Percentiles rank a stretch among this genome's conserved stretches.
These are phyloP conservation scores for Malassezia caprae DNA, from an alignment of 1,284 basidiomycete genomes.

Conservation along the genomic window DNA sequence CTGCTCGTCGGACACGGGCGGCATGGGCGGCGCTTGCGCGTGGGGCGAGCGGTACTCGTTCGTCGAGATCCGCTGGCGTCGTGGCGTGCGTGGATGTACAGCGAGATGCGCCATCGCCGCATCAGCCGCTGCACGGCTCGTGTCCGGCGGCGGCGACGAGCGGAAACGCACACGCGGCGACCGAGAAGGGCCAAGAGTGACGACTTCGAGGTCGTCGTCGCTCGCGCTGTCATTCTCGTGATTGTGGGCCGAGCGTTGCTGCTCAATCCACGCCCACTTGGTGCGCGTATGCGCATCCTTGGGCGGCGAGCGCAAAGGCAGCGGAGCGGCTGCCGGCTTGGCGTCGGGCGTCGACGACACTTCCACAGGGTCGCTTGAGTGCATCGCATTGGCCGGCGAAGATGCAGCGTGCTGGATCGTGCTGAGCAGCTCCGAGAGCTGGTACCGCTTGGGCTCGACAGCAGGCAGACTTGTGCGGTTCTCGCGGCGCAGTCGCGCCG, in stretches of 20 bases:
- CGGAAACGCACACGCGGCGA: conserved; percentile 1
- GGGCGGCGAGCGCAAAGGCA: background rate
- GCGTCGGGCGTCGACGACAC: conserved; percentile 12
- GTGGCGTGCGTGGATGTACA: conserved; percentile 11
- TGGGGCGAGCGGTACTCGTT: conserved; percentile 17
- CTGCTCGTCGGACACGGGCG: conserved; percentile 21
- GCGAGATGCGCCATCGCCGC: background rate
- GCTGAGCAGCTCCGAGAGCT: conserved; percentile 29
- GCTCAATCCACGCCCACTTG: conserved; percentile 14
- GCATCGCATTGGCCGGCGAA: background rate
- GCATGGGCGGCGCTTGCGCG: background rate
- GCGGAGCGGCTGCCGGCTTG: background rate
- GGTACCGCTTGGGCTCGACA: conserved; percentile 24
- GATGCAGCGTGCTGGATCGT: conserved; percentile 20
- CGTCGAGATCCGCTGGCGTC: conserved; percentile 2
- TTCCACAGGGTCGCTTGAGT: conserved; percentile 15
- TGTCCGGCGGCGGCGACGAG: background rate
- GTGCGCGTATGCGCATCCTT: conserved; percentile 1
- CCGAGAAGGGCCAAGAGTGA: background rate
- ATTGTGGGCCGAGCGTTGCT: background rate
- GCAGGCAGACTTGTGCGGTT: conserved; percentile 20
- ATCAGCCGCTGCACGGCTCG: conserved; percentile 1
- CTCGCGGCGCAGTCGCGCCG: conserved; percentile 32
- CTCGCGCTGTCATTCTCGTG: background rate
- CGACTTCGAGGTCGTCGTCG: conserved; percentile 12